These are phyloP conservation scores for Bigelowiella natans DNA, from an alignment of 78 protist genomes.

Conservation along the genomic window DNA sequence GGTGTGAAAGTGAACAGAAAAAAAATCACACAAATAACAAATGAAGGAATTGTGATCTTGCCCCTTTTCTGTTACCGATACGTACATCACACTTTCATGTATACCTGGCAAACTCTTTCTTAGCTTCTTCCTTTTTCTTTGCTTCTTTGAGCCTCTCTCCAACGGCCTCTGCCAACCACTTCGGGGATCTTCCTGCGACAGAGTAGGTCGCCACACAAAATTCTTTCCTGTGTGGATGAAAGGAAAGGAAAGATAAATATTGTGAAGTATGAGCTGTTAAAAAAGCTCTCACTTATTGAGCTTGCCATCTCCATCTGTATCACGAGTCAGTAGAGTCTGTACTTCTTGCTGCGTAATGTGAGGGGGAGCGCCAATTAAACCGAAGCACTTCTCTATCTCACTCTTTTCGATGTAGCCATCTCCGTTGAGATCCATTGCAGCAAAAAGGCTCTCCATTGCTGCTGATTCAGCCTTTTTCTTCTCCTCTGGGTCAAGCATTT, in stretches of 20 bases:
- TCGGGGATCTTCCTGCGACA: not conserved
- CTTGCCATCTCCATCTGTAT: not conserved
- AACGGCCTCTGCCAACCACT: not conserved
- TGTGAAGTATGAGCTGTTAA: too few species aligned
- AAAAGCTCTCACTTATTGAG: not conserved
- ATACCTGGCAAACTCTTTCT: too few species aligned
- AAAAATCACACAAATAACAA: too few species aligned
- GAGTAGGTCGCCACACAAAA: not conserved
- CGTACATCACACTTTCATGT: too few species aligned
- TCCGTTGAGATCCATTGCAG: not conserved
- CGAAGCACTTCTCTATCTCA: not conserved
- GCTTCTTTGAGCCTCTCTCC: not conserved
- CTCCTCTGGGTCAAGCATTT: too few species aligned
- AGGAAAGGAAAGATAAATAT: too few species aligned
- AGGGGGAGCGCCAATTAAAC: not conserved
- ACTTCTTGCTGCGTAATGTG: not conserved
- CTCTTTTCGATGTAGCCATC: not conserved
- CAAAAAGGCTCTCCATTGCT: not conserved
- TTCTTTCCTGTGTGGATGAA: too few species aligned
- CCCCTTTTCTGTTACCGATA: too few species aligned
- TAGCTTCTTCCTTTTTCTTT: not conserved
- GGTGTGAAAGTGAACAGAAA: too few species aligned
- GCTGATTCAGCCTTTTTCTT: too few species aligned
- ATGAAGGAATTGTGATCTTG: too few species aligned
- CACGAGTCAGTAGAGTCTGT: not conserved